Conservation (phyloP, 257 asterid species). For the Dorcoceras hygrometricum region DNA sequence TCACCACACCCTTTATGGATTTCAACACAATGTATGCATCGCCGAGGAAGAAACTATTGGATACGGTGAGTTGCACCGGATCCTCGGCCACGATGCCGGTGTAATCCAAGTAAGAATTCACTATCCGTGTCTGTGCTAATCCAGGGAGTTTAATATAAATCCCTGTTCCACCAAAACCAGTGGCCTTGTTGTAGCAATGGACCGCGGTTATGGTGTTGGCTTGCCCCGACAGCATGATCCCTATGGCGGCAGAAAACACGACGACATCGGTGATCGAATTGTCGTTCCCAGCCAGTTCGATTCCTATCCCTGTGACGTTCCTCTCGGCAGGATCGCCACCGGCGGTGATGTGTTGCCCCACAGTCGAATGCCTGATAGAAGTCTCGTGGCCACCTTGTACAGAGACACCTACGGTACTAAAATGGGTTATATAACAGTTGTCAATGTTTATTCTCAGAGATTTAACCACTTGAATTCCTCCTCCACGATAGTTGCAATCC, state of each 20-base stretch:
- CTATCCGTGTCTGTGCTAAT: slow-evolving; percentile 67
- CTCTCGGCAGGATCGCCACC: slow-evolving; percentile 67
- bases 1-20: slow-evolving; percentile 56
- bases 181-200: slow-evolving; percentile 93
- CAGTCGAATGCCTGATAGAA: slow-evolving; percentile 60
- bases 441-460: slow-evolving; percentile 70
- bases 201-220: slow-evolving; percentile 72
- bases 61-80: slow-evolving; percentile 75
- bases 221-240: slow-evolving; percentile 63
- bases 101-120: slow-evolving; percentile 69
- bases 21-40: slow-evolving; percentile 58
- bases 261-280: slow-evolving; percentile 75
- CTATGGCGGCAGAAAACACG: slow-evolving; percentile 71
- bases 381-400: slow-evolving; percentile 80
- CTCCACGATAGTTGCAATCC: slow-evolving; percentile 68
- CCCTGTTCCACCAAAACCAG: slow-evolving; percentile 85
- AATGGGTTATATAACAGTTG: slow-evolving; percentile 77
- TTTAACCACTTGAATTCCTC: slow-evolving; percentile 65
- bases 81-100: slow-evolving; percentile 91
- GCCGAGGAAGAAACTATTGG: slow-evolving; percentile 73
- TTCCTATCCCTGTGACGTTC: slow-evolving; percentile 68
- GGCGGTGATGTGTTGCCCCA: slow-evolving; percentile 82
- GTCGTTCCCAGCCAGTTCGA: slow-evolving; percentile 62
- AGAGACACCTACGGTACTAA: slow-evolving; percentile 60
- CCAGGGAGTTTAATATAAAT: slow-evolving; percentile 63